Conservation (phyloP, 495 filamentous ascomycete species). For the Delitschia confertaspora region DNA sequence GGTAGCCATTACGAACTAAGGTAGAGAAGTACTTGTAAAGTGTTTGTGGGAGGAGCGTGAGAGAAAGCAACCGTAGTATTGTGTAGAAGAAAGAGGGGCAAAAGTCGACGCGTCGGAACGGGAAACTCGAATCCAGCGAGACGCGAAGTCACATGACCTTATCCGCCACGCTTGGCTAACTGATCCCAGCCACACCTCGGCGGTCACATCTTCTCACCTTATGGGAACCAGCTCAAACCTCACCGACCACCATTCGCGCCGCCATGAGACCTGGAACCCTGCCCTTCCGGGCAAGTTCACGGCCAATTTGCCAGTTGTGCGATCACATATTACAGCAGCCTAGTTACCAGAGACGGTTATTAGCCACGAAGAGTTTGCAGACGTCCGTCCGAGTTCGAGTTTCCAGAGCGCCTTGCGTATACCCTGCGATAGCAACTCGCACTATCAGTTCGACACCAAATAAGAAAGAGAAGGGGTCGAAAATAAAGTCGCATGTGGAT, state of each 20-base stretch:
- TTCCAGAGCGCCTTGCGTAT: constrained; percentile 2
- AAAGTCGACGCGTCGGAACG: background rate
- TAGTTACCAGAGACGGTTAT: constrained; percentile 14
- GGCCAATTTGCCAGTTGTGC: constrained; percentile 26
- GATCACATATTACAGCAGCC: constrained; percentile 25
- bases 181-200: too few relatives aligned
- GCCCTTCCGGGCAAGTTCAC: constrained; percentile 12
- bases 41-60: background rate
- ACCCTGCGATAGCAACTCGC: constrained; percentile 7
- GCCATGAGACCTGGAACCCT: constrained; percentile 19
- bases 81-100: too few relatives aligned
- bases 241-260: constrained; percentile 1
- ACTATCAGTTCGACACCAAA: background rate
- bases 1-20: constrained; percentile 42
- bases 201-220: too few relatives aligned
- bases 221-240: too few relatives aligned
- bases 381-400: constrained; percentile 12
- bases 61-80: background rate
- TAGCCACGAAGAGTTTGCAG: constrained; percentile 9
- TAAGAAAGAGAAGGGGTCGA: constrained; percentile 5
- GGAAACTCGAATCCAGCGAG: too few relatives aligned
- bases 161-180: too few relatives aligned
- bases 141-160: too few relatives aligned
- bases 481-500: background rate
- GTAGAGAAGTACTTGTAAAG: too few relatives aligned